Evolutionary conservation across 768 basidiomycete genomes (phyloP).

Genomic region (Suillus spraguei): DNA sequence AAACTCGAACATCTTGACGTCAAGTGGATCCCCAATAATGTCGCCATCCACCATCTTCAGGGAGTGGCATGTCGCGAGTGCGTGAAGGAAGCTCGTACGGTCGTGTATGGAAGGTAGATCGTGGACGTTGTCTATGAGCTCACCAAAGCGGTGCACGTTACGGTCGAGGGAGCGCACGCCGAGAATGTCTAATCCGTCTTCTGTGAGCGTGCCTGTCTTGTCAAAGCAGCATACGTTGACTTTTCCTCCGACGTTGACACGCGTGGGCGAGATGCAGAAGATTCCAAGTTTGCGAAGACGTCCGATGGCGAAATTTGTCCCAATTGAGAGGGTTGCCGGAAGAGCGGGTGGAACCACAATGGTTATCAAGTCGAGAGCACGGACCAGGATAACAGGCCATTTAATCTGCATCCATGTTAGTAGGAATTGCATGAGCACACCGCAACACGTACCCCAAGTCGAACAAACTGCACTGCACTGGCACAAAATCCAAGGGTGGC

Average conservation of each 20-base stretch:
- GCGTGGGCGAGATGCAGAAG: slow-evolving; percentile 94
- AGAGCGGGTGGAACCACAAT: slow-evolving; percentile 97
- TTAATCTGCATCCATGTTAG: slow-evolving; percentile 53
- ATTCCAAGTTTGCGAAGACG: slow-evolving; percentile 87
- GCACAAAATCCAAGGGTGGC: slow-evolving; percentile 90
- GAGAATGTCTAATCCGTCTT: slow-evolving; percentile 96
- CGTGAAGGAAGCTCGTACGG: slow-evolving; percentile 87
- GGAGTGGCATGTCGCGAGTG: slow-evolving; percentile 94
- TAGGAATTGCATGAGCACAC: slow-evolving; percentile 9
- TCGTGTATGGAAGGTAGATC: slow-evolving; percentile 75
- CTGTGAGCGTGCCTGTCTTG: slow-evolving; percentile 98
- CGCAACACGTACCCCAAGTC: slow-evolving; percentile 70
- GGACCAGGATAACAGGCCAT: slow-evolving; percentile 89
- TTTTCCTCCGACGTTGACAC: slow-evolving; percentile 95
- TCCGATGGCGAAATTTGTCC: slow-evolving; percentile 91
- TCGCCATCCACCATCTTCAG: slow-evolving; percentile 88
- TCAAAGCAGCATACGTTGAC: slow-evolving; percentile 98
- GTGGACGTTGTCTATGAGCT: slow-evolving; percentile 83
- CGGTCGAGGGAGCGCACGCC: slow-evolving; percentile 89
- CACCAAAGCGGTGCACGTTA: slow-evolving; percentile 78
- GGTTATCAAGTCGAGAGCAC: slow-evolving; percentile 94
- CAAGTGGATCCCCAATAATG: slow-evolving; percentile 93
- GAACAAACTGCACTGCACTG: slow-evolving; percentile 89
- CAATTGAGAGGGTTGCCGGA: slow-evolving; percentile 96
- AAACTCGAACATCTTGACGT: slow-evolving; percentile 98